Evolutionary conservation across 192 early-diverging fungal genomes (phyloP), one percentile per base, ranked within the genome.

Genomic region (Backusella tuberculispora): DNA sequence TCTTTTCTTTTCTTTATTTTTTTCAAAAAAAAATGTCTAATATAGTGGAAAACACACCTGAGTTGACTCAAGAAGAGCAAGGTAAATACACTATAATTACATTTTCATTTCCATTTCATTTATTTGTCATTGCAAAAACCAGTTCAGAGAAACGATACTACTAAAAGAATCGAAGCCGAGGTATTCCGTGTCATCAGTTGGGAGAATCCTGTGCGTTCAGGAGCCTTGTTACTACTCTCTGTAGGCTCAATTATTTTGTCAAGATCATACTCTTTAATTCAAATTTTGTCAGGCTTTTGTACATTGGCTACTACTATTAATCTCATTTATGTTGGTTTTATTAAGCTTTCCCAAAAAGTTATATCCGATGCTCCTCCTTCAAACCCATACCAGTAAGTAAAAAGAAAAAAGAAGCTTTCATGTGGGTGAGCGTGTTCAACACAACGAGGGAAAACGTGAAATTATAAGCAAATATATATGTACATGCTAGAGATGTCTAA

Each of bases 261-360:
- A 29, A 53, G 48, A 8, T 63, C 37, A 40, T 70, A 71, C 7
- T 79, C 78, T 24, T 40, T 79, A 17, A 24, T 79, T 24, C 71
- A 72, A 43, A 71, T 79, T 6, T 44, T 74, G 8, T 44, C 68
- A 8, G 72, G 19, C 29, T 10, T 63, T 7, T 21, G 66, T 0
- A 74, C 78, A 1, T 6, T 79, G 8, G 46, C 71, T 21, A 79
- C 71, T 40, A 73, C 56, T 19, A 45, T 74, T 19, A 79, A 79
- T 44, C 60, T 72, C 40, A 73, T 53, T 12, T 79, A 79, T 64
- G 78, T 79, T 34, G 74, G 24, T 26, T 37, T 26, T 12, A 34
- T 66, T 60, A 38, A 69, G 0, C 43, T 46, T 43, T 43, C 10
- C 4, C 42, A 43, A 43, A 10, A 43, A 43, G 42, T 43, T 43